phyloP scores from a whole-genome alignment of 345 rosid species.

The Draba incana region DNA sequence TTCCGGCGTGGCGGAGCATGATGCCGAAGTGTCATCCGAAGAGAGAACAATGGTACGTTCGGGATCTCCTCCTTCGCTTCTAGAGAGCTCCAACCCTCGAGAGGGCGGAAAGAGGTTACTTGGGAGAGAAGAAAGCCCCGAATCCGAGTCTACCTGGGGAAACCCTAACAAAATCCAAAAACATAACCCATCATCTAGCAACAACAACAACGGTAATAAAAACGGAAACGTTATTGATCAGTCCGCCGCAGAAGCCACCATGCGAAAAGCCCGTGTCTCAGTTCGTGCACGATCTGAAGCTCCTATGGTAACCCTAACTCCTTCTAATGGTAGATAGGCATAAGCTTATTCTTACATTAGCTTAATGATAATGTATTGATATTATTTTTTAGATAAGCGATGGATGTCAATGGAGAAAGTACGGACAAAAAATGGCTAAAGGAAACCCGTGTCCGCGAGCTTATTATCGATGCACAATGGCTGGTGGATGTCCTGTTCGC shows the following conservation, averaged over 20 bases:
- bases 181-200: conserved; percentile 38
- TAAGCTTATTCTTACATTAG: not conserved
- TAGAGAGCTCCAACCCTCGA: conserved; percentile 33
- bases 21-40: conserved; percentile 70
- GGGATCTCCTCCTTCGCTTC: conserved; percentile 44
- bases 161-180: conserved; percentile 66
- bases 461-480: conserved; percentile 98
- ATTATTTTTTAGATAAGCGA: conserved; percentile 59
- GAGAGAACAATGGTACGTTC: conserved; percentile 63
- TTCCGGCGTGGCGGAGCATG: conserved; percentile 45
- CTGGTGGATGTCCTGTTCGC: conserved; percentile 89
- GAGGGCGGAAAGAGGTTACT: conserved; percentile 48
- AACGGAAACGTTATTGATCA: conserved; percentile 54
- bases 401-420: conserved; percentile 98
- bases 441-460: conserved; percentile 99
- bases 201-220: conserved; percentile 24
- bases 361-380: not conserved
- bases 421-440: conserved; percentile 98
- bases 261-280: conserved; percentile 99
- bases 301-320: conserved; percentile 67
- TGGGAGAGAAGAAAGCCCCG: conserved; percentile 66
- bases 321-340: not conserved
- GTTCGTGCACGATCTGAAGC: conserved; percentile 99
- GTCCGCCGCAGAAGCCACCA: conserved; percentile 69
- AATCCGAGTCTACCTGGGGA: conserved; percentile 68